phyloP scores from a whole-genome alignment of 768 basidiomycete species.

The Obba rivulosa region DNA sequence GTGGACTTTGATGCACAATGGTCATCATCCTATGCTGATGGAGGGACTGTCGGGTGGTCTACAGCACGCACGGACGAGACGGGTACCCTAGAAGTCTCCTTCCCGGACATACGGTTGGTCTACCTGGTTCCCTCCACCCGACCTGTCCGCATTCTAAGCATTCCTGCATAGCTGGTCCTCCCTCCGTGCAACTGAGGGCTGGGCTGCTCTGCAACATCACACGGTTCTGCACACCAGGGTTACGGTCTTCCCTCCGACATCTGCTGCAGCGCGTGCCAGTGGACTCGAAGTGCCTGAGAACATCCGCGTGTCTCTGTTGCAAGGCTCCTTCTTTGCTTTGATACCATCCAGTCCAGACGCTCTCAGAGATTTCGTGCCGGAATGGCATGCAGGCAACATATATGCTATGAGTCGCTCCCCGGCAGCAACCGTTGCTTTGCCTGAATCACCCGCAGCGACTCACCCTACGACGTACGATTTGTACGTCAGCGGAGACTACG shows the following conservation, averaged over 20 bases:
- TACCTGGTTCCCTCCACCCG: neutral
- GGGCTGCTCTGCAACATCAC: slow-evolving; percentile 84
- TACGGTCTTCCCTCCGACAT: slow-evolving; percentile 45
- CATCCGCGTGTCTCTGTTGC: slow-evolving; percentile 51
- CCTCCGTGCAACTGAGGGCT: slow-evolving; percentile 74
- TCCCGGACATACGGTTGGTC: slow-evolving; percentile 54
- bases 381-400: slow-evolving; percentile 87
- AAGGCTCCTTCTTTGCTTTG: slow-evolving; percentile 74
- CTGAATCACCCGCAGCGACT: slow-evolving; percentile 35
- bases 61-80: slow-evolving; percentile 33
- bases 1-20: slow-evolving; percentile 47
- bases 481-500: slow-evolving; percentile 79
- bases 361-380: slow-evolving; percentile 23
- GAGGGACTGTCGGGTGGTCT: slow-evolving; percentile 56
- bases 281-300: neutral
- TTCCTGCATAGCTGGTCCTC: slow-evolving; percentile 54
- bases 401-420: slow-evolving; percentile 58
- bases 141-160: neutral
- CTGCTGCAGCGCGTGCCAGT: neutral
- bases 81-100: slow-evolving; percentile 54
- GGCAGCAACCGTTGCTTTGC: slow-evolving; percentile 45
- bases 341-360: slow-evolving; percentile 32
- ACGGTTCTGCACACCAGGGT: slow-evolving; percentile 61
- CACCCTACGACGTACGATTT: slow-evolving; percentile 56
- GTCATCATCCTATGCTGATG: slow-evolving; percentile 67